Base-by-base conservation (phyloP, 140 eudicot genomes). In the Senecio squalidus region DNA sequence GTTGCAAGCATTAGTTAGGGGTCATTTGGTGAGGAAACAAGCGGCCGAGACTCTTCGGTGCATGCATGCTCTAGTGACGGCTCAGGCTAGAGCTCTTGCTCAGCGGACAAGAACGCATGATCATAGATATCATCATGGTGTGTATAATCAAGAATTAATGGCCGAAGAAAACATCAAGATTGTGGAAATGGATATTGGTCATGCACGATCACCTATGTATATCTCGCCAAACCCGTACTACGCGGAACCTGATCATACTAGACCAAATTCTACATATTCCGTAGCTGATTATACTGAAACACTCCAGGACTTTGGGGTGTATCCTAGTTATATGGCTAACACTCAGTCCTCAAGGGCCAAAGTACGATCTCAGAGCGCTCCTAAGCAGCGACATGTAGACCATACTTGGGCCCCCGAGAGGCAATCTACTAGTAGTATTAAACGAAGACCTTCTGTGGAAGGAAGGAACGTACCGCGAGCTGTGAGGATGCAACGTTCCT, bases 291-390 rank as follows among this genome's bases (percentile, higher is more conserved):
- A 76, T 30, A 74, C 71, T 24, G 94, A 90, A 36, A 77, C 97
- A 16, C 36, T 80, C n/a, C 52, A 71, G 36, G 85, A 83, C 41
- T 65, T 76, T 33, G 78, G 73, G 7, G 57, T 52, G 11, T 83
- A 64, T 51, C 98, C 98, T 13, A 84, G 75, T 58, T 91, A 91
- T 41, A 91, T 91, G 98, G 98, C 96, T 15, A 91, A 91, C 61
- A 91, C 98, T 0, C 54, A 84, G 50, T 91, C 98, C 4, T 91
- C 98, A 1, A 66, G 76, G 79, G 98, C 98, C 4, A 91, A 91
- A 68, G 92, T 53, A 3, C 44, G 96, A 69, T 91, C 98, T 28
- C 96, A 83, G 11, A 86, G 98, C 4, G 94, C 96, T 8, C 98
- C 98, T 5, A 91, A 84, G 60, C 95, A 83, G 29, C 75, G 95